Evolutionary conservation across 1,284 basidiomycete species (phyloP).

Genomic region (Taiwanofungus camphoratus): DNA sequence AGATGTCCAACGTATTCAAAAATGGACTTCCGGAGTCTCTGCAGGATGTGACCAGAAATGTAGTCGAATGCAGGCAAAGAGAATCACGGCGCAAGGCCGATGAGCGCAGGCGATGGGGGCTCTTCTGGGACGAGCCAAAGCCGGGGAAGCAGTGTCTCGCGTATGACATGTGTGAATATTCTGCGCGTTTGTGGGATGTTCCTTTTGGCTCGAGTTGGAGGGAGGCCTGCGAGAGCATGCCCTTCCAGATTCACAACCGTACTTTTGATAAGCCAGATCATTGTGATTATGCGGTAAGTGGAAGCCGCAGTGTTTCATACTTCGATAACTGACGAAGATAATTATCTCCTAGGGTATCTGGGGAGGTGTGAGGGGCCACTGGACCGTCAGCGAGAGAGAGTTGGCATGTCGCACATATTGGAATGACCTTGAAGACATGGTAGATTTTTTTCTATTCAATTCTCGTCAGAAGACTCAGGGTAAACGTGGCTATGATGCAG

Average conservation of each 20-base stretch:
- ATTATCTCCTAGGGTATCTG: background rate
- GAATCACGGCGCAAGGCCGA: background rate
- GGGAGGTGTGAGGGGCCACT: conserved; percentile 2
- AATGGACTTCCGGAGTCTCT: no score
- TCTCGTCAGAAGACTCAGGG: background rate
- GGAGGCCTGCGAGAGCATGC: conserved; percentile 16
- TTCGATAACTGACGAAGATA: background rate
- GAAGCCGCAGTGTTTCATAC: background rate
- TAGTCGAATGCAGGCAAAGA: no score
- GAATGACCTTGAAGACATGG: conserved; percentile 4
- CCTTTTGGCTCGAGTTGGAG: conserved; percentile 12
- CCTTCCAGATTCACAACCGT: conserved; percentile 12
- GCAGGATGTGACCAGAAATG: no score
- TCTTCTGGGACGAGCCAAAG: conserved; percentile 14
- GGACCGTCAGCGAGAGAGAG: conserved; percentile 4
- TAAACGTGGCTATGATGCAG: background rate
- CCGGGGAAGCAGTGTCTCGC: conserved; percentile 12
- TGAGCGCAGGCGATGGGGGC: conserved; percentile 11
- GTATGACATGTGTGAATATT: conserved; percentile 16
- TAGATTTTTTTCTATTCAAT: background rate
- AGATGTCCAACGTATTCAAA: no score
- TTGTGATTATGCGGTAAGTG: conserved; percentile 9
- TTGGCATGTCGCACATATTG: conserved; percentile 7
- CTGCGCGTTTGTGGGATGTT: conserved; percentile 12
- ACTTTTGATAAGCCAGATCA: conserved; percentile 11